Evolutionary conservation across 23 red algal genomes (phyloP).

Genomic region (Gracilaria vermiculophylla): DNA sequence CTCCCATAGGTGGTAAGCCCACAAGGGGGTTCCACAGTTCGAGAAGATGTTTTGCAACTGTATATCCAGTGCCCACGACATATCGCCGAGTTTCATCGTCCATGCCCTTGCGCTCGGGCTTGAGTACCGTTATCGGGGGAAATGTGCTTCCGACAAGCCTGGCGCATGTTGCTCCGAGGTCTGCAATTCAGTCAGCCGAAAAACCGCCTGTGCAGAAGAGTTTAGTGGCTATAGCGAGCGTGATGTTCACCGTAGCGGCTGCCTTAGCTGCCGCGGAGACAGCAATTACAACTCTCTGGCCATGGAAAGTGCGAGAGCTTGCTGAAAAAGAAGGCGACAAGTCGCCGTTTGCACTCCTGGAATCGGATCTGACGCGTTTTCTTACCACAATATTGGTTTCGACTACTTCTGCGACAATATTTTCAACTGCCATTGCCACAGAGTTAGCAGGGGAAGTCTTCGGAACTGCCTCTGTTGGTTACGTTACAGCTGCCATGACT

Average conservation of each 20-base stretch:
- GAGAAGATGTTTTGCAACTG: background rate
- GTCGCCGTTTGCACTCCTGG: constrained; percentile 81
- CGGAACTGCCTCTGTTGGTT: constrained; percentile 79
- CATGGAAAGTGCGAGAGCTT: constrained; percentile 97
- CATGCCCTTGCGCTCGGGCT: background rate
- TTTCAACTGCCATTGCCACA: constrained; percentile 92
- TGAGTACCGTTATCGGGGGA: background rate
- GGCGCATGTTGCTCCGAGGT: background rate
- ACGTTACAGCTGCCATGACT: constrained; percentile 85
- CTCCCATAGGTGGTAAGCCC: background rate
- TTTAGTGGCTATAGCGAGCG: constrained; percentile 21
- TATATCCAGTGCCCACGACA: background rate
- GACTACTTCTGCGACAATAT: constrained; percentile 79
- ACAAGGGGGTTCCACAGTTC: background rate
- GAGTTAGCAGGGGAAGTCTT: constrained; percentile 86
- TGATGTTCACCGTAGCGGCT: constrained; percentile 70
- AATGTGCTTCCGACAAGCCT: background rate
- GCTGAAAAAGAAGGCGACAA: constrained; percentile 76
- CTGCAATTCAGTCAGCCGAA: background rate
- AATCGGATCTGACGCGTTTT: constrained; percentile 93
- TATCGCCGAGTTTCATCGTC: background rate
- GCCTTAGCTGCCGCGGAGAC: constrained; percentile 96
- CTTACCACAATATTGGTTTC: constrained; percentile 96
- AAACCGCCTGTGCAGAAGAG: constrained; percentile 25
- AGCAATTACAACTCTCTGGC: constrained; percentile 94